Evolutionary conservation across 805 yeast genomes (phyloP).

Genomic region (Lachancea fermentati): DNA sequence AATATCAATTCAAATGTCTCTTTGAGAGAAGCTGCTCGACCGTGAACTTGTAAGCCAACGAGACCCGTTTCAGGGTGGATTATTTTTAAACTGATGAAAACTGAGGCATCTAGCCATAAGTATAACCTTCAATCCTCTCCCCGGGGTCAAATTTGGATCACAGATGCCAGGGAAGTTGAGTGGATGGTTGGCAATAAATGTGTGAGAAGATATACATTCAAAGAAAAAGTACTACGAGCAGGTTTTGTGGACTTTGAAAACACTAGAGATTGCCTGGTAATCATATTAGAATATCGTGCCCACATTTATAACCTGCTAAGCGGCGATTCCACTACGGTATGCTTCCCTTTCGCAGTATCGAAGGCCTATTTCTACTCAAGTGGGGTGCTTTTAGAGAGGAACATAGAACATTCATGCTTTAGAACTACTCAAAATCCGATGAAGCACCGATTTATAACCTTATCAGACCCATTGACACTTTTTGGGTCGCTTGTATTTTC

Average conservation of each 20-base stretch:
- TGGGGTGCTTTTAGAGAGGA: constrained; percentile 62
- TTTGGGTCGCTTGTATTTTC: constrained; percentile 51
- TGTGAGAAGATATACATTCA: constrained; percentile 37
- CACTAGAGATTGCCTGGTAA: constrained; percentile 42
- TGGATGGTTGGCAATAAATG: constrained; percentile 32
- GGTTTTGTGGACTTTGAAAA: constrained; percentile 50
- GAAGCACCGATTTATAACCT: constrained; percentile 47
- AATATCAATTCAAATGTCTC: too few relatives aligned
- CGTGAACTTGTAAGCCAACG: too few relatives aligned
- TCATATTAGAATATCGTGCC: constrained; percentile 55
- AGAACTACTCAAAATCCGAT: constrained; percentile 14
- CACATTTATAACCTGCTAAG: constrained; percentile 50
- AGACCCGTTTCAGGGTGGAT: too few relatives aligned
- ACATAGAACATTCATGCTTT: constrained; percentile 15
- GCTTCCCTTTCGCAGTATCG: constrained; percentile 62
- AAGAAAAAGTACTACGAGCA: constrained; percentile 46
- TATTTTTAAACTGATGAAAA: neutral
- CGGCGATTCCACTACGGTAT: constrained; percentile 55
- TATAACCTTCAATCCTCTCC: constrained; percentile 3
- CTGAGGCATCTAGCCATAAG: neutral
- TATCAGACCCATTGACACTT: constrained; percentile 71
- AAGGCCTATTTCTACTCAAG: constrained; percentile 58
- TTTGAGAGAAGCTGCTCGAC: too few relatives aligned
- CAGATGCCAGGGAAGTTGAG: constrained; percentile 34
- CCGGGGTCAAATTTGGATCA: constrained; percentile 24